Percentiles rank a stretch among this genome's conserved stretches.
Evolutionary conservation across 2,329 filamentous ascomycete species (phyloP).

Genomic region (Sphaerulina vaccinii): DNA sequence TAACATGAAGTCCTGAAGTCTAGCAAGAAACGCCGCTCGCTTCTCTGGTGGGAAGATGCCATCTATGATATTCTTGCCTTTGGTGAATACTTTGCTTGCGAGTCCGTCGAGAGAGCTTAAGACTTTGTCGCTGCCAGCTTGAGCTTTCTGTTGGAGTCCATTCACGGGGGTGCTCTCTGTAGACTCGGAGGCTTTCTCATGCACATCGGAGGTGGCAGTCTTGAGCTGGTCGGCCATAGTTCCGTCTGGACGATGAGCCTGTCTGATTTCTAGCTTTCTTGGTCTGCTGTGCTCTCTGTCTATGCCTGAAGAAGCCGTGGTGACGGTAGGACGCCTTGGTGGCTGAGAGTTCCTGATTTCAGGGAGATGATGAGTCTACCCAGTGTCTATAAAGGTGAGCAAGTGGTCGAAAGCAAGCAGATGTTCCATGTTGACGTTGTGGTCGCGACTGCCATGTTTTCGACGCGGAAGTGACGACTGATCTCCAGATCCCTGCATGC

Average conservation of each 20-base stretch:
- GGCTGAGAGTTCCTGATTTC: neutral
- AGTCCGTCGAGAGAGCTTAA: slow-evolving; percentile 33
- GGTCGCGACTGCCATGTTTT: slow-evolving; percentile 12
- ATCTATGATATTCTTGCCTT: slow-evolving; percentile 46
- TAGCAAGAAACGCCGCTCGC: slow-evolving; percentile 57
- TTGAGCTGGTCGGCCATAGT: slow-evolving; percentile 31
- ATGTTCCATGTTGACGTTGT: slow-evolving; percentile 9
- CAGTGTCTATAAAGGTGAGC: neutral
- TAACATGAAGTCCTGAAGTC: slow-evolving; percentile 56
- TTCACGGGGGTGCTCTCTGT: slow-evolving; percentile 23
- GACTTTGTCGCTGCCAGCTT: slow-evolving; percentile 30
- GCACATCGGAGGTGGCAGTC: slow-evolving; percentile 16
- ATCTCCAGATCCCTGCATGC: too few species aligned
- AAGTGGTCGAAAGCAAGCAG: neutral
- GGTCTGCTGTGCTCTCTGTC: slow-evolving; percentile 23
- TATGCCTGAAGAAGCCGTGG: slow-evolving; percentile 22
- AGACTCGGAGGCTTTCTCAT: slow-evolving; percentile 24
- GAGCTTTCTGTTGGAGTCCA: slow-evolving; percentile 28
- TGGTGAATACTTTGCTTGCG: slow-evolving; percentile 30
- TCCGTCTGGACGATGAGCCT: slow-evolving; percentile 16
- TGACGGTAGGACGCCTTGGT: slow-evolving; percentile 8
- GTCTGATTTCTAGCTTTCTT: slow-evolving; percentile 33
- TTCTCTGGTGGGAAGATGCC: slow-evolving; percentile 59
- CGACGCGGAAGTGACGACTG: slow-evolving; percentile 9
- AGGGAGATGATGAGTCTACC: neutral